Evolutionary conservation across 169 alveolate species (phyloP).

Genomic region (Neospora caninum): DNA sequence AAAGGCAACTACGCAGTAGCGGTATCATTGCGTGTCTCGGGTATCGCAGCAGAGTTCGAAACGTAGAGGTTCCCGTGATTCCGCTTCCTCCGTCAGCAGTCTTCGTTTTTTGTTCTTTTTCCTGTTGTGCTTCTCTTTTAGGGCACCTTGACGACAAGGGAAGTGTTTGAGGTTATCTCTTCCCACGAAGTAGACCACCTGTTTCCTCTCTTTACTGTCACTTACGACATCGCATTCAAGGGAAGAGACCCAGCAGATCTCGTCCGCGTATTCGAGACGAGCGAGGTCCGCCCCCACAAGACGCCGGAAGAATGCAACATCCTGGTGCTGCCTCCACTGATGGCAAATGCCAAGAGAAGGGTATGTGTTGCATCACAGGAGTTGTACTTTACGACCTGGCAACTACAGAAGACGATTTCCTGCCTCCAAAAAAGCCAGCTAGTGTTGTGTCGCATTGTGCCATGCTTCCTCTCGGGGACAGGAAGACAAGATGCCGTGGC

Average conservation of each 20-base stretch:
- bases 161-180: conserved; percentile 56
- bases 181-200: conserved; percentile 55
- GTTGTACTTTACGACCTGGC: not conserved
- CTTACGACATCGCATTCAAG: conserved; percentile 67
- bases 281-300: not conserved
- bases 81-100: not conserved
- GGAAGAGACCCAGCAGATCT: conserved; percentile 48
- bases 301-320: conserved; percentile 16
- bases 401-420: too few species aligned
- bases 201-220: conserved; percentile 69
- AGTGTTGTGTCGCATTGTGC: too few species aligned
- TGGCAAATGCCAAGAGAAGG: not conserved
- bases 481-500: too few species aligned
- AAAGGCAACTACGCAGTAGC: too few species aligned
- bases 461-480: too few species aligned
- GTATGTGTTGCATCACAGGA: conserved; percentile 8
- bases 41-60: too few species aligned
- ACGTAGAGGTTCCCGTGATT: not conserved
- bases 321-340: conserved; percentile 13
- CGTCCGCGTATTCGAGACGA: conserved; percentile 60
- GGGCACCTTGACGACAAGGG: conserved; percentile 71
- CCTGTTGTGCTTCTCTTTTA: conserved; percentile 56
- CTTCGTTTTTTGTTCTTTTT: not conserved
- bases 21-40: too few species aligned
- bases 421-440: too few species aligned